Conservation (phyloP, 495 filamentous ascomycete species). For the Hypoxylon trugodes region DNA sequence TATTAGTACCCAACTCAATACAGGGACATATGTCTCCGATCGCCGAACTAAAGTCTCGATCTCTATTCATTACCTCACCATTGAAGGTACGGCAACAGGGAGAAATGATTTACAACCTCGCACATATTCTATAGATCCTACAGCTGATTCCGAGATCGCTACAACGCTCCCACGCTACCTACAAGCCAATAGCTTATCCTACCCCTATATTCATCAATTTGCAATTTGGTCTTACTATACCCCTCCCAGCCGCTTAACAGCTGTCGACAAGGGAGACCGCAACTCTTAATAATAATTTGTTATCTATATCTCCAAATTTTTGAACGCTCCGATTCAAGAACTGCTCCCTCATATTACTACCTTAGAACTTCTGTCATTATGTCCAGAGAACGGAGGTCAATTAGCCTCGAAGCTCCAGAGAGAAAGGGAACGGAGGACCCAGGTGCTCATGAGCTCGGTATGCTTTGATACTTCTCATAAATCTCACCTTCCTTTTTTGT, state of each 20-base stretch:
- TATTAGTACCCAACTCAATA: no score
- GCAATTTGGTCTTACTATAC: constrained; percentile 32
- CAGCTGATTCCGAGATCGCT: constrained; percentile 29
- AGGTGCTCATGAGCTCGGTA: constrained; percentile 85
- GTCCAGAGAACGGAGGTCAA: constrained; percentile 46
- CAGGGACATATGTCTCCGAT: constrained; percentile 41
- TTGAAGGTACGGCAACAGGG: constrained; percentile 16
- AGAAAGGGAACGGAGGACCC: constrained; percentile 74
- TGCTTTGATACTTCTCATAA: constrained; percentile 27
- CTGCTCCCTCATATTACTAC: neutral
- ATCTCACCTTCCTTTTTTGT: neutral
- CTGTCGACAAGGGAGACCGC: constrained; percentile 9
- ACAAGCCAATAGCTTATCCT: constrained; percentile 9
- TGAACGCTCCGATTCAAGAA: neutral
- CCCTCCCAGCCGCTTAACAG: constrained; percentile 21
- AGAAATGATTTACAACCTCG: constrained; percentile 15
- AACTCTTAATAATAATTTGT: constrained; percentile 14
- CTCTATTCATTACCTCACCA: constrained; percentile 30
- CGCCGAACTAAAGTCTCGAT: constrained; percentile 39
- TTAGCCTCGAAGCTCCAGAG: constrained; percentile 70
- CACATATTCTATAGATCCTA: constrained; percentile 24
- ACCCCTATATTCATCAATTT: constrained; percentile 22
- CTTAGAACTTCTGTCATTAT: constrained; percentile 30
- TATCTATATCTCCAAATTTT: neutral
- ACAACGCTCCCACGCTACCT: no score